phyloP scores from a whole-genome alignment of 2,329 filamentous ascomycete species.

The Talaromyces verruculosus region DNA sequence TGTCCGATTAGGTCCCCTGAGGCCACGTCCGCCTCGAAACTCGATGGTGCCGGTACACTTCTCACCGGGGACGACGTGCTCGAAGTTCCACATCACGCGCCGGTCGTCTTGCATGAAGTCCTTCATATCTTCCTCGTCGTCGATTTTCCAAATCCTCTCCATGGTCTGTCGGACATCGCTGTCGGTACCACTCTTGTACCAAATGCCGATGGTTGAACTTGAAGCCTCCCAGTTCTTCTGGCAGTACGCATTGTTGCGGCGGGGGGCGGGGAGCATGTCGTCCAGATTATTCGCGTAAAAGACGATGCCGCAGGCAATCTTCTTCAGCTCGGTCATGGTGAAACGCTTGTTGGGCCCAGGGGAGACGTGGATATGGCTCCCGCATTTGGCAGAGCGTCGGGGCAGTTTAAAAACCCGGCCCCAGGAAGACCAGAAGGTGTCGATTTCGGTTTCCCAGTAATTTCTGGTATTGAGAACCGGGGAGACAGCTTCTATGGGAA shows the following conservation, averaged over 20 bases:
- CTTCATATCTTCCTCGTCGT: not conserved
- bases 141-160: not conserved
- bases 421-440: not conserved
- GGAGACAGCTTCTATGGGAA: not conserved
- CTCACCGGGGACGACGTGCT: not conserved
- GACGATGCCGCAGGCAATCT: not conserved
- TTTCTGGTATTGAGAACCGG: not conserved
- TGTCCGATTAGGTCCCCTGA: not conserved
- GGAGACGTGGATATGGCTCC: not conserved
- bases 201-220: not conserved
- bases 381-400: not conserved
- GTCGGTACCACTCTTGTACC: not conserved
- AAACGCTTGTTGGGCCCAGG: not conserved
- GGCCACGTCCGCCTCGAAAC: not conserved
- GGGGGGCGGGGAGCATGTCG: not conserved
- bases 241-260: not conserved
- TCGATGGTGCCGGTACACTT: not conserved
- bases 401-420: not conserved
- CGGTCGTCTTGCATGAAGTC: not conserved
- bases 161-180: not conserved
- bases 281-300: not conserved
- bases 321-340: not conserved
- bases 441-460: not conserved
- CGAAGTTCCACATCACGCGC: not conserved
- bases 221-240: not conserved